phyloP scores from a whole-genome alignment of 2,329 filamentous ascomycete genomes.

The Colletotrichum falcatum region DNA sequence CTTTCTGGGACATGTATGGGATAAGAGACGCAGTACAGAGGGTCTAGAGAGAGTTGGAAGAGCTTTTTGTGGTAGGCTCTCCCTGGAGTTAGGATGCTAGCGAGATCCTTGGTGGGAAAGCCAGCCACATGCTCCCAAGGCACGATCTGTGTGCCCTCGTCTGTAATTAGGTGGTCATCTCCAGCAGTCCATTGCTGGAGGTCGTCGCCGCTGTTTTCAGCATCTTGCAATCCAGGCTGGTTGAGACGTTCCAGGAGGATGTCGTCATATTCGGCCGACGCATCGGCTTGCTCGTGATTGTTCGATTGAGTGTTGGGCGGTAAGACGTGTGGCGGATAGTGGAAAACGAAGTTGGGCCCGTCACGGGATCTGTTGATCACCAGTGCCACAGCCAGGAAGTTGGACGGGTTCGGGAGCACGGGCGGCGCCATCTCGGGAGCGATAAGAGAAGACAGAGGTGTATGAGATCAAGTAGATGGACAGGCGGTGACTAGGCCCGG shows the following conservation, averaged over 20 bases:
- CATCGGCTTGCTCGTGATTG: slow-evolving; percentile 50
- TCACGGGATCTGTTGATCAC: slow-evolving; percentile 81
- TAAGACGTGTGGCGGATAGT: slow-evolving; percentile 78
- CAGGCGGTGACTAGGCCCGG: slow-evolving; percentile 3
- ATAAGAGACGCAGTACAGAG: slow-evolving; percentile 83
- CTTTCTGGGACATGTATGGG: slow-evolving; percentile 85
- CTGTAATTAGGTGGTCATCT: slow-evolving; percentile 67
- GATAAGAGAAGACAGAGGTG: slow-evolving; percentile 26
- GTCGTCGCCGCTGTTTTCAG: slow-evolving; percentile 51
- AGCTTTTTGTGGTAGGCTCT: slow-evolving; percentile 82
- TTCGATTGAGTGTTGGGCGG: slow-evolving; percentile 53
- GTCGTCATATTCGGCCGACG: slow-evolving; percentile 62
- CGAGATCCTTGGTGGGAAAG: slow-evolving; percentile 80
- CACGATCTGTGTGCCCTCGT: slow-evolving; percentile 68
- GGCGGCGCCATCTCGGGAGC: slow-evolving; percentile 58
- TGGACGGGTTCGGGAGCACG: slow-evolving; percentile 63
- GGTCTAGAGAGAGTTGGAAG: slow-evolving; percentile 86
- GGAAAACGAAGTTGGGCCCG: slow-evolving; percentile 86
- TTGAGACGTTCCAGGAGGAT: slow-evolving; percentile 61
- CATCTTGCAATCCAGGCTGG: slow-evolving; percentile 50
- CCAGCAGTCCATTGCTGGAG: slow-evolving; percentile 58
- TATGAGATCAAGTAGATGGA: not conserved
- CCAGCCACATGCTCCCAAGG: slow-evolving; percentile 81
- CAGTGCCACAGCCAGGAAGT: slow-evolving; percentile 77
- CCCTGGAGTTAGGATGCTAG: slow-evolving; percentile 82